Percentiles rank a stretch among this genome's conserved stretches.
Evolutionary conservation across 2,329 filamentous ascomycete species (phyloP).

Genomic region (Ceratocystis albifundus): DNA sequence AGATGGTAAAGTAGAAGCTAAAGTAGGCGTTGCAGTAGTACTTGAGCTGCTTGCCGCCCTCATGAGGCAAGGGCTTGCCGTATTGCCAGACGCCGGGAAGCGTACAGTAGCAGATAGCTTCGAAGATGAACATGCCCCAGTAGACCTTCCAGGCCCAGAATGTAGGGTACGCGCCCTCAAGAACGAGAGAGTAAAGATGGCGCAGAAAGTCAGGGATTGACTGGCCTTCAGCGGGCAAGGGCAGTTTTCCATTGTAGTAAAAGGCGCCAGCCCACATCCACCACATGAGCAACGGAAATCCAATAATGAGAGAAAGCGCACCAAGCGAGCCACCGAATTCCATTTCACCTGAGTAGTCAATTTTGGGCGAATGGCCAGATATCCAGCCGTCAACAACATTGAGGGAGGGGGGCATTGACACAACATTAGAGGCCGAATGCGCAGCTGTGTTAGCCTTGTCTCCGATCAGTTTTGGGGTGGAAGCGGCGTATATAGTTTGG

Average conservation of each 20-base stretch:
- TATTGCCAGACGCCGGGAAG: constrained; percentile 80
- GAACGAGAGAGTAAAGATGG: constrained; percentile 61
- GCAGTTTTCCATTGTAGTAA: constrained; percentile 79
- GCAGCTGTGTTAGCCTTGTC: constrained; percentile 21
- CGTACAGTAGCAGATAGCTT: constrained; percentile 69
- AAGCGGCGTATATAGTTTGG: constrained; percentile 1
- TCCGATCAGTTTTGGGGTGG: constrained; percentile 23
- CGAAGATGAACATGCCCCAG: constrained; percentile 83
- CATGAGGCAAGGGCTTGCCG: constrained; percentile 76
- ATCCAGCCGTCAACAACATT: constrained; percentile 45
- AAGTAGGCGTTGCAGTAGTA: constrained; percentile 91
- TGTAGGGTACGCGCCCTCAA: constrained; percentile 74
- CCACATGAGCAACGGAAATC: constrained; percentile 92
- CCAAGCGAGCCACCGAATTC: constrained; percentile 88
- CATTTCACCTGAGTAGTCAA: constrained; percentile 52
- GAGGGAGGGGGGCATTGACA: constrained; percentile 25
- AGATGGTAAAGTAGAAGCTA: constrained; percentile 80
- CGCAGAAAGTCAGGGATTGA: constrained; percentile 57
- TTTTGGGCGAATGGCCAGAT: constrained; percentile 48
- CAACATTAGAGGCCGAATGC: constrained; percentile 26
- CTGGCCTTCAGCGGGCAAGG: constrained; percentile 53
- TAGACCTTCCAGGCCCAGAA: constrained; percentile 82
- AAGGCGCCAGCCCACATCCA: constrained; percentile 98
- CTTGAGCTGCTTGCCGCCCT: constrained; percentile 69
- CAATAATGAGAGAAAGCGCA: constrained; percentile 72